Percentiles rank a stretch among this genome's conserved stretches.
Conservation (phyloP, 2,329 filamentous ascomycete genomes). For the Fusarium caatingaense region DNA sequence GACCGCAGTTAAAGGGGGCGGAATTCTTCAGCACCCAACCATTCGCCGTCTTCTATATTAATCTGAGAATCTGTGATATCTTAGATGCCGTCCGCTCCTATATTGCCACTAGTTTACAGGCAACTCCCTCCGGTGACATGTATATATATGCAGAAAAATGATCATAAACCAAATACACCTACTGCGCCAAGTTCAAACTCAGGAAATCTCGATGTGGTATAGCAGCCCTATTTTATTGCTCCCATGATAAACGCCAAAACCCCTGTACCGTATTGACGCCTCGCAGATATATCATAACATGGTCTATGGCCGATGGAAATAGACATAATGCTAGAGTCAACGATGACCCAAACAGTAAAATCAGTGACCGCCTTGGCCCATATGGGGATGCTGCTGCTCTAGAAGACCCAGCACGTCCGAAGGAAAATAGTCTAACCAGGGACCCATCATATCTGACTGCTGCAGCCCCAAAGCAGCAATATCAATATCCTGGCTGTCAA, state of each 20-base stretch:
- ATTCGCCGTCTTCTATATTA: not conserved
- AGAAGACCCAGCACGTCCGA: slow-evolving; percentile 72
- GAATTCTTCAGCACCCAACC: not conserved
- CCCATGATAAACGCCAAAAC: slow-evolving; percentile 26
- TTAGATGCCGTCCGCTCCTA: not conserved
- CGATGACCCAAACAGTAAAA: not conserved
- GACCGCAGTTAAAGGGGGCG: not conserved
- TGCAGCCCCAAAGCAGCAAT: slow-evolving; percentile 71
- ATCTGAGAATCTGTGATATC: not conserved
- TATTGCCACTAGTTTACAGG: not conserved
- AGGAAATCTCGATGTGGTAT: slow-evolving; percentile 21
- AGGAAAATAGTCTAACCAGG: slow-evolving; percentile 79
- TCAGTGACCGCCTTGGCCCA: slow-evolving; percentile 42
- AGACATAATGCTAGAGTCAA: slow-evolving; percentile 3
- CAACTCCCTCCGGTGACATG: not conserved
- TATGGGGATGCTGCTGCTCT: slow-evolving; percentile 50
- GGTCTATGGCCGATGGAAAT: not conserved
- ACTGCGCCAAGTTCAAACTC: slow-evolving; percentile 25
- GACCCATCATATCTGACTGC: slow-evolving; percentile 73
- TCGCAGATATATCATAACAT: slow-evolving; percentile 11
- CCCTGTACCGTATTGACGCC: slow-evolving; percentile 15
- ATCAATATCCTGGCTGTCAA: slow-evolving; percentile 82
- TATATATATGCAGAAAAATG: not conserved
- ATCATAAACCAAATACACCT: slow-evolving; percentile 12
- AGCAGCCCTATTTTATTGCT: slow-evolving; percentile 25